Evolutionary conservation across 2,329 filamentous ascomycete genomes (phyloP), one percentile per base, ranked within the genome.

Genomic region (Colletotrichum scovillei): DNA sequence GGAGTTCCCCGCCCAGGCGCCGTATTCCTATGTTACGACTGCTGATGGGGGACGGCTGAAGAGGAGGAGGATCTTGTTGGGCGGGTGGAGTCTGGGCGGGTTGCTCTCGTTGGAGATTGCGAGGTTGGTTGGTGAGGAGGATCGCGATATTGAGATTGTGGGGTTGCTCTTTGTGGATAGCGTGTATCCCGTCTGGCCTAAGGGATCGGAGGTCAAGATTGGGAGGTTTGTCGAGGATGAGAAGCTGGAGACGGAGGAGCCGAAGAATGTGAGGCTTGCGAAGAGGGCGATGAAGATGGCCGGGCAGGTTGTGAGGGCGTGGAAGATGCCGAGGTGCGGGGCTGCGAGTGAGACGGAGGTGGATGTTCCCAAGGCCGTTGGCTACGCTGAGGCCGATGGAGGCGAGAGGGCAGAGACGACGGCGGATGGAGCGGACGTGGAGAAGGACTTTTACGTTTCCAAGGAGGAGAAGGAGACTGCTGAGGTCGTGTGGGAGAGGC

Each of bases 81-180:
- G 88, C 2, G 89, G 88, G 4, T 90, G 88, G 88, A 89, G 87
- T 4, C 77, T 90, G 4, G 89, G 89, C 14, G 89, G 88, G 0
- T 77, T 88, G 56, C 76, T 90, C 19, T 84, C 87, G 7, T 81
- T 90, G 14, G 86, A 90, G 76, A 82, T 89, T 63, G 84, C 88
- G 6, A 80, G 82, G 63, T 79, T 85, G 73, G 79, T 89, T 26
- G 60, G 70, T 16, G 28, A 56, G 7, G 81, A 80, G 9, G 55
- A 60, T 0, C 79, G 70, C 4, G 53, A 56, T 1, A 78, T 88
- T 28, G 80, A 80, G 1, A 82, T 90, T 11, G 75, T 84, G 0
- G 89, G 88, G 16, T 84, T 90, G 59, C 77, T 90, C 71, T 85
- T 89, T 81, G 80, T 90, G 22, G 89, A 91, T 77, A 88, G 84